These are phyloP conservation scores for Echium plantagineum DNA, from an alignment of 257 asterid species.

Conservation along the genomic window DNA sequence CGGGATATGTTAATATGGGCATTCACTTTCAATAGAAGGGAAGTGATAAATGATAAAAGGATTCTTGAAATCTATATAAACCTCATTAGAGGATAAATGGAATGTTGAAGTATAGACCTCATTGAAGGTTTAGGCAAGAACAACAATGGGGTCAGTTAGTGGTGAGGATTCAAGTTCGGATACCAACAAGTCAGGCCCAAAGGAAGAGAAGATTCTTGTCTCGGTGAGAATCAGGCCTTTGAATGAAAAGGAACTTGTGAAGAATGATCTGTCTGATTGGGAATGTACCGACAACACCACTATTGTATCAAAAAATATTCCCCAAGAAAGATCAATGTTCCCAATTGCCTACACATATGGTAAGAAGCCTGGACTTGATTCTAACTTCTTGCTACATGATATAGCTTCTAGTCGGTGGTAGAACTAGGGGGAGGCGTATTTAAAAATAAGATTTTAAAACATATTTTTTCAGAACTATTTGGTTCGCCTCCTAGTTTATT, in stretches of 20 bases:
- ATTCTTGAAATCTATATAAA: too few species aligned
- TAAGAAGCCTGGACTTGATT: conserved; percentile 11
- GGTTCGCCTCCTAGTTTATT: too few species aligned
- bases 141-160: conserved; percentile 35
- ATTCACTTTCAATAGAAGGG: too few species aligned
- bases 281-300: conserved; percentile 81
- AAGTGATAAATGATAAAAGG: too few species aligned
- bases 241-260: conserved; percentile 46
- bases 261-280: conserved; percentile 61
- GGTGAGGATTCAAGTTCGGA: conserved; percentile 36
- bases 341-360: conserved; percentile 73
- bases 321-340: conserved; percentile 43
- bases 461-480: too few species aligned
- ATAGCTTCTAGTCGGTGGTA: too few species aligned
- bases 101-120: too few species aligned
- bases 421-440: too few species aligned
- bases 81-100: too few species aligned
- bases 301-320: conserved; percentile 46
- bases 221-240: conserved; percentile 81
- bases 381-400: background rate
- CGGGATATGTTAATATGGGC: too few species aligned
- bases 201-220: conserved; percentile 77
- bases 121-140: background rate
- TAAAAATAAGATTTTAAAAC: too few species aligned
- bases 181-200: conserved; percentile 37